Conservation (phyloP, 768 basidiomycete species). For the Udeniomyces megalosporus region DNA sequence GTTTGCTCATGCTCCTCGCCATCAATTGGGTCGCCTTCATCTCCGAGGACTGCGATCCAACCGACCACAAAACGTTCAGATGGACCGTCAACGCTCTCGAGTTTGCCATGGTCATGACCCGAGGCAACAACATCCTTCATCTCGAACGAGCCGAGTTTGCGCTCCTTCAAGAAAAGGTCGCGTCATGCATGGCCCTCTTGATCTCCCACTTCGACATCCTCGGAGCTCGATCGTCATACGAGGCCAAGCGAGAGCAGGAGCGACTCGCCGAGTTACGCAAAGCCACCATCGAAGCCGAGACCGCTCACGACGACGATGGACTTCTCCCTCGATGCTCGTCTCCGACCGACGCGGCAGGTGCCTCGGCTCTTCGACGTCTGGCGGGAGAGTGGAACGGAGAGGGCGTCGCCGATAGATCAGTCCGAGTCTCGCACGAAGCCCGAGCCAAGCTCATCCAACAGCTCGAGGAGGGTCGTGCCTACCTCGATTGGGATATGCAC, state of each 20-base stretch:
- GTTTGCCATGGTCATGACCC: conserved; percentile 73
- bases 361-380: conserved; percentile 3
- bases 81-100: conserved; percentile 96
- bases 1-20: conserved; percentile 68
- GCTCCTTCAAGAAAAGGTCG: conserved; percentile 76
- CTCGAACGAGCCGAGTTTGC: conserved; percentile 79
- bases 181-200: conserved; percentile 88
- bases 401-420: conserved; percentile 34
- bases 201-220: conserved; percentile 96
- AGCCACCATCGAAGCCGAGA: conserved; percentile 19
- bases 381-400: conserved; percentile 12
- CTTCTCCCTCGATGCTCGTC: neutral
- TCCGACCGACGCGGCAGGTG: conserved; percentile 20
- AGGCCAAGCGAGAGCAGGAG: conserved; percentile 82
- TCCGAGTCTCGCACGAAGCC: conserved; percentile 63
- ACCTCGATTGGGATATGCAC: conserved; percentile 50
- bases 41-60: conserved; percentile 91
- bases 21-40: conserved; percentile 98
- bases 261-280: conserved; percentile 43
- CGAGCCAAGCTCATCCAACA: conserved; percentile 42
- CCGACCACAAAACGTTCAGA: conserved; percentile 86
- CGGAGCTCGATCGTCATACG: conserved; percentile 72
- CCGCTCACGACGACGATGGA: conserved; percentile 24
- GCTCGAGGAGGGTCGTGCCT: conserved; percentile 50
- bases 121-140: conserved; percentile 73